phyloP scores from a whole-genome alignment of 306 rosid species.

The Crotalaria pallida region DNA sequence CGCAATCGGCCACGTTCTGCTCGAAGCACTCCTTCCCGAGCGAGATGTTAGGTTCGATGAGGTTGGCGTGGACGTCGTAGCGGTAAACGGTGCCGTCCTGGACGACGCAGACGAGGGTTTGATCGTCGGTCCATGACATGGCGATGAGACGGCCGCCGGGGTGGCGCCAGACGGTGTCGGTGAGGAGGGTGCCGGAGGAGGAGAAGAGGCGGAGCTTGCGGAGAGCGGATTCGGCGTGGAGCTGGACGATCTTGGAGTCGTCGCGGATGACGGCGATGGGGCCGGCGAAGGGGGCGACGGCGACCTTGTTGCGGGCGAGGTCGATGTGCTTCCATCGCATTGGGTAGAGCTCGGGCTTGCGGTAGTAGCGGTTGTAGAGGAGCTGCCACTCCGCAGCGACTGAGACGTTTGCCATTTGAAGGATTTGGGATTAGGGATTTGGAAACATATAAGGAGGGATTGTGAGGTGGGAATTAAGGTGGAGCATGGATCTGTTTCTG shows the following conservation, averaged over 20 bases:
- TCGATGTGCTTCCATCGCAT: conserved; percentile 81
- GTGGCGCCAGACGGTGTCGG: conserved; percentile 82
- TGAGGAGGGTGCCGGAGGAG: conserved; percentile 58
- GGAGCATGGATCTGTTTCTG: not conserved
- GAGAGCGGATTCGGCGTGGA: conserved; percentile 87
- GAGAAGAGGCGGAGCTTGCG: conserved; percentile 90
- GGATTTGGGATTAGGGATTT: not conserved
- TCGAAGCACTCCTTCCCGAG: conserved; percentile 83
- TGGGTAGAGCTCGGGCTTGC: conserved; percentile 76
- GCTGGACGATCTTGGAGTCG: conserved; percentile 98
- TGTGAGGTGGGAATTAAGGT: not conserved
- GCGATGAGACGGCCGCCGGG: conserved; percentile 80
- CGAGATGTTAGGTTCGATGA: conserved; percentile 65
- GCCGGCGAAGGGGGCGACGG: conserved; percentile 88
- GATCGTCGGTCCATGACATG: conserved; percentile 88
- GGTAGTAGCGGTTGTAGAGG: conserved; percentile 87
- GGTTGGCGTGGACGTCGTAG: conserved; percentile 60
- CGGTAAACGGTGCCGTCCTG: conserved; percentile 91
- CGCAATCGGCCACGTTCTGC: conserved; percentile 78
- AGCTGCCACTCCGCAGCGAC: conserved; percentile 99
- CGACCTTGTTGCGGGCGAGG: conserved; percentile 83
- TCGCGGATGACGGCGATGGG: conserved; percentile 94
- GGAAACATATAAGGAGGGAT: not conserved
- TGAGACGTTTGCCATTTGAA: conserved; percentile 78
- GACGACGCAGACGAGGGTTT: conserved; percentile 67